Evolutionary conservation across 1,284 basidiomycete genomes (phyloP), one percentile per base, ranked within the genome.

Genomic region (Phylloporus sp.): DNA sequence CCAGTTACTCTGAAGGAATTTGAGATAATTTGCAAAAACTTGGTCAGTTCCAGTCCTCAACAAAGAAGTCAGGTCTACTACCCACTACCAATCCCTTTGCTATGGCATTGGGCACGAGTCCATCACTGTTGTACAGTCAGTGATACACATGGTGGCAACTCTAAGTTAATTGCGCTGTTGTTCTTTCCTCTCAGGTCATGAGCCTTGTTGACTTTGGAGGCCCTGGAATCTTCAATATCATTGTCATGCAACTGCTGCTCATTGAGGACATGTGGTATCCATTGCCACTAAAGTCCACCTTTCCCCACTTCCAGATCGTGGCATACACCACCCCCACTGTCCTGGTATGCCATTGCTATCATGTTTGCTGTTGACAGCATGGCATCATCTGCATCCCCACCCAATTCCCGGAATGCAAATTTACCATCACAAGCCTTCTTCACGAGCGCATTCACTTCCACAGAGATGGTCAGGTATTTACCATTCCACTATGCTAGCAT

Each of bases 391-490:
- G 82, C 78, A 0, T 84, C 86, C 18, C 86, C 86, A 0, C 79
- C 81, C 12, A 87, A 8, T 37, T 15, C 34, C 34, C 34, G n/a
- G n/a, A n/a, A 73, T 99, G 92, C 86, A 63, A 99, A 86, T 83
- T 99, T 99, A 74, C 96, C 95, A 70, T 98, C 96, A 58, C 97
- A 90, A 42, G 98, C 98, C 81, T 96, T 96, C 82, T 90, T 90
- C 3, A 97, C 98, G 51, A 99, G 88, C 24, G 88, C 81, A 83
- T 99, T 99, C 54, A 95, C 90, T 78, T 96, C 93, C 17, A 94
- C 82, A 59, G 96, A 98, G 76, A 99, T 98, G 50, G 91, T n/a
- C n/a, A n/a, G n/a, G n/a, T n/a, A n/a, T n/a, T 86, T 2, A 96
- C 91, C 64, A 99, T 86, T 66, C 98, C n/a, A n/a, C n/a, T n/a